phyloP scores from a whole-genome alignment of 2,329 filamentous ascomycete genomes.

The Penicillium sp. region DNA sequence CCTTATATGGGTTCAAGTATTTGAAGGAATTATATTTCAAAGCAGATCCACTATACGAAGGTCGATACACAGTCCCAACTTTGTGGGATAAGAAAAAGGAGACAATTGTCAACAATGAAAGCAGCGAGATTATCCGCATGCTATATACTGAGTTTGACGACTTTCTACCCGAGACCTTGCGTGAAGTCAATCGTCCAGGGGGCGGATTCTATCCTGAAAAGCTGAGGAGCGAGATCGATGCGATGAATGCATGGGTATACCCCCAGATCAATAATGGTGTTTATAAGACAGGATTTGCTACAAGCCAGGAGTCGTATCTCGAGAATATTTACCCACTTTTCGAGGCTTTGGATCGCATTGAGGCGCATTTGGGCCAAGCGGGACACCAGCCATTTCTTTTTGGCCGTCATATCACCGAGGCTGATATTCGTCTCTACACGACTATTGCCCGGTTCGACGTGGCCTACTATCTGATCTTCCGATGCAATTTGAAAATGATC shows the following conservation, averaged over 20 bases:
- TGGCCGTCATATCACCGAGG: slow-evolving; percentile 72
- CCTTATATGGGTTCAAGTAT: slow-evolving; percentile 69
- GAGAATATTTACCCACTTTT: slow-evolving; percentile 69
- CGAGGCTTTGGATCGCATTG: slow-evolving; percentile 69
- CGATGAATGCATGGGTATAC: slow-evolving; percentile 76
- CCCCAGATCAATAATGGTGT: slow-evolving; percentile 57
- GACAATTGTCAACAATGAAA: slow-evolving; percentile 84
- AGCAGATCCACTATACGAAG: slow-evolving; percentile 66
- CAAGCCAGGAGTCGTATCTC: slow-evolving; percentile 74
- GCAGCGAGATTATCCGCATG: slow-evolving; percentile 84
- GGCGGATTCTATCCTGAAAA: slow-evolving; percentile 66
- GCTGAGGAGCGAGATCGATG: slow-evolving; percentile 67
- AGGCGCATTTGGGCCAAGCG: slow-evolving; percentile 61
- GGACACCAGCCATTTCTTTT: slow-evolving; percentile 67
- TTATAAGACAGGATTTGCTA: slow-evolving; percentile 71
- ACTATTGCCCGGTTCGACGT: slow-evolving; percentile 68
- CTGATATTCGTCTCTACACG: slow-evolving; percentile 70
- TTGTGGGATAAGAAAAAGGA: slow-evolving; percentile 76
- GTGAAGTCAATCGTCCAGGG: slow-evolving; percentile 52
- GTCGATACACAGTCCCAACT: slow-evolving; percentile 78
- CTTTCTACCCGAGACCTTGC: slow-evolving; percentile 58
- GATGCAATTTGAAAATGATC: slow-evolving; percentile 67
- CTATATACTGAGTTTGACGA: slow-evolving; percentile 74
- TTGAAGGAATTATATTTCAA: slow-evolving; percentile 75
- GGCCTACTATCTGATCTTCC: slow-evolving; percentile 81